Percentiles rank a stretch among this genome's conserved stretches.
These are phyloP conservation scores for Polychytrium aggregatum DNA, from an alignment of 192 early-diverging fungal genomes.

Conservation along the genomic window DNA sequence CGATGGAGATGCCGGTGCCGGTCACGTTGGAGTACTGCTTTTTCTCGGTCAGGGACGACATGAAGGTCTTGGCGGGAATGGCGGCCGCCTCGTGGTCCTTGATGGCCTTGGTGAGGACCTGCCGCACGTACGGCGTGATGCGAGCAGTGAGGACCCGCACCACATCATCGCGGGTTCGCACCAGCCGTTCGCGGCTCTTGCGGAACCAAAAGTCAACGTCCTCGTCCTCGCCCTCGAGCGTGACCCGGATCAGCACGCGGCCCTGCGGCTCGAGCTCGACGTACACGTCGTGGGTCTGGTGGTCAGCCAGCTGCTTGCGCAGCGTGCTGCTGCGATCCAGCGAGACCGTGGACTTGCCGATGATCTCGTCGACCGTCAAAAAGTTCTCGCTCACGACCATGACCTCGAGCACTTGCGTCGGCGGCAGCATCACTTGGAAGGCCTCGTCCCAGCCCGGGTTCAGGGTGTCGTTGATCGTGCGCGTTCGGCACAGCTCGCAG, in stretches of 20 bases:
- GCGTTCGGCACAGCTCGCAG: slow-evolving; percentile 34
- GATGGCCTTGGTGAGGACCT: slow-evolving; percentile 33
- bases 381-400: slow-evolving; percentile 34
- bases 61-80: slow-evolving; percentile 27
- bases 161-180: slow-evolving; percentile 38
- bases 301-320: slow-evolving; percentile 28
- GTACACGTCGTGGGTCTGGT: slow-evolving; percentile 47
- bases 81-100: slow-evolving; percentile 42
- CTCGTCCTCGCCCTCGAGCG: slow-evolving; percentile 44
- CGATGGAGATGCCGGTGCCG: slow-evolving; percentile 18
- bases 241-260: slow-evolving; percentile 34
- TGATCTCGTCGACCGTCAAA: slow-evolving; percentile 35
- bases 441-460: slow-evolving; percentile 48
- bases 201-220: slow-evolving; percentile 50
- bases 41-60: slow-evolving; percentile 26
- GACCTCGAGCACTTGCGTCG: slow-evolving; percentile 33
- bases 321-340: slow-evolving; percentile 24
- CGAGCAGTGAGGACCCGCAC: slow-evolving; percentile 27
- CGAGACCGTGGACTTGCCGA: slow-evolving; percentile 33
- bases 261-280: slow-evolving; percentile 47
- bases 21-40: slow-evolving; percentile 37
- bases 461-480: slow-evolving; percentile 32
- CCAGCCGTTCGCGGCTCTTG: slow-evolving; percentile 29
- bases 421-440: slow-evolving; percentile 36
- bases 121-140: slow-evolving; percentile 27